phyloP scores from a whole-genome alignment of 495 filamentous ascomycete species.

The Tuber microsphaerosporum region DNA sequence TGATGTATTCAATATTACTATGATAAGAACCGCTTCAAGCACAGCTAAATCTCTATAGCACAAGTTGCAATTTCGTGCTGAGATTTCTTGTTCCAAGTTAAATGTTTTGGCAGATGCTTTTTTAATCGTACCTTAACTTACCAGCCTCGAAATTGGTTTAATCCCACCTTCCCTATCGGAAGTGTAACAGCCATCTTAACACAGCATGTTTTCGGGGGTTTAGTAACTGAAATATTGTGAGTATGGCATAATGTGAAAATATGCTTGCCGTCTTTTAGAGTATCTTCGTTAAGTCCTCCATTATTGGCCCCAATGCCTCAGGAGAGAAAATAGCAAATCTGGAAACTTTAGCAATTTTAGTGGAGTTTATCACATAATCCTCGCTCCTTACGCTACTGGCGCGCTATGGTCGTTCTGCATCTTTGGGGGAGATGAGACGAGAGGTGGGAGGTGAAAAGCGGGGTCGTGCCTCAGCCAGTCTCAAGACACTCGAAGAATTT shows the following conservation, averaged over 20 bases:
- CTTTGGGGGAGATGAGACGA: too few species aligned
- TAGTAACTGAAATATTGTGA: too few species aligned
- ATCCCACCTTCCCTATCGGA: too few species aligned
- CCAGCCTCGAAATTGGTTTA: too few species aligned
- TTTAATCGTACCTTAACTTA: background rate
- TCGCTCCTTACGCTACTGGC: too few species aligned
- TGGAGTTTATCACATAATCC: too few species aligned
- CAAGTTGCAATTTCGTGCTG: background rate
- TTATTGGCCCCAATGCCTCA: too few species aligned
- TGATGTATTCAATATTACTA: background rate
- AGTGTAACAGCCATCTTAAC: background rate
- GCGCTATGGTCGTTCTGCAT: too few species aligned
- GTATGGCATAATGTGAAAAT: background rate
- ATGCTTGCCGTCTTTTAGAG: background rate
- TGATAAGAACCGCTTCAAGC: background rate
- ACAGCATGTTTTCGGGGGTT: background rate
- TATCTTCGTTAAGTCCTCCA: background rate
- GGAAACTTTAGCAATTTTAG: too few species aligned
- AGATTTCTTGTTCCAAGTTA: too few species aligned
- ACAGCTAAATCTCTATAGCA: background rate
- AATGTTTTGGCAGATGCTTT: too few species aligned
- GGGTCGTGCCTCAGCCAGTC: background rate
- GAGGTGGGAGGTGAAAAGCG: background rate
- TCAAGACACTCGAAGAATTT: background rate
- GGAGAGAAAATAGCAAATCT: too few species aligned